Evolutionary conservation across 1,284 basidiomycete species (phyloP).

Genomic region (Marasmius sp.): DNA sequence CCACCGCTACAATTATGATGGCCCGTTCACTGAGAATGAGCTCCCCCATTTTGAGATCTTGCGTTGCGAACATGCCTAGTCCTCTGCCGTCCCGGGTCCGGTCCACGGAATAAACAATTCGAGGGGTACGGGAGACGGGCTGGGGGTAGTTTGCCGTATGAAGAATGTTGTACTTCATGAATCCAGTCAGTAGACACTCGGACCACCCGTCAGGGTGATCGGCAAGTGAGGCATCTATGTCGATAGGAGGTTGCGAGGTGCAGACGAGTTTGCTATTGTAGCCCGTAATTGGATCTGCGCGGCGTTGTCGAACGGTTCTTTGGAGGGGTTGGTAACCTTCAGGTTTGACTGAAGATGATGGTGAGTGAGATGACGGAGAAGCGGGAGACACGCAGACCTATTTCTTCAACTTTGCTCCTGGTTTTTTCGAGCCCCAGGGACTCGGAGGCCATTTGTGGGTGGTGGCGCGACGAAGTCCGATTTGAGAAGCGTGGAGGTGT

Average conservation of each 20-base stretch:
- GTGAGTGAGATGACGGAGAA: too few species aligned
- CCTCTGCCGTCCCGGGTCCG: not conserved
- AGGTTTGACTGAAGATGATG: not conserved
- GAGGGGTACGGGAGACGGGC: not conserved
- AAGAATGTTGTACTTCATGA: slow-evolving; percentile 1
- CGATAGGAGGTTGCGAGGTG: not conserved
- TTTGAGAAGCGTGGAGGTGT: too few species aligned
- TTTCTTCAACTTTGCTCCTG: too few species aligned
- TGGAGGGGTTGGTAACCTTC: not conserved
- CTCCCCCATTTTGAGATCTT: slow-evolving; percentile 6
- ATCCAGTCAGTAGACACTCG: slow-evolving; percentile 8
- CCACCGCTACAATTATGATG: slow-evolving; percentile 3
- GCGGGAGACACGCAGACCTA: too few species aligned
- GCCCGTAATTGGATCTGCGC: too few species aligned
- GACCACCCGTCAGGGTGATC: slow-evolving; percentile 3
- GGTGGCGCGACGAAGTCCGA: too few species aligned
- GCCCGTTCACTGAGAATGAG: slow-evolving; percentile 13
- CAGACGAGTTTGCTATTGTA: not conserved
- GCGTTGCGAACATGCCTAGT: slow-evolving; percentile 10
- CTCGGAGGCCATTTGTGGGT: too few species aligned
- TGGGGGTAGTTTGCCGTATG: slow-evolving; percentile 4
- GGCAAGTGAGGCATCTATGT: not conserved
- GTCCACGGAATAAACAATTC: not conserved
- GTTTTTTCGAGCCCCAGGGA: too few species aligned
- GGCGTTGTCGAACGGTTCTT: not conserved